phyloP scores from a whole-genome alignment of 352 stramenopile species.

The Pythium scleroteichum region DNA sequence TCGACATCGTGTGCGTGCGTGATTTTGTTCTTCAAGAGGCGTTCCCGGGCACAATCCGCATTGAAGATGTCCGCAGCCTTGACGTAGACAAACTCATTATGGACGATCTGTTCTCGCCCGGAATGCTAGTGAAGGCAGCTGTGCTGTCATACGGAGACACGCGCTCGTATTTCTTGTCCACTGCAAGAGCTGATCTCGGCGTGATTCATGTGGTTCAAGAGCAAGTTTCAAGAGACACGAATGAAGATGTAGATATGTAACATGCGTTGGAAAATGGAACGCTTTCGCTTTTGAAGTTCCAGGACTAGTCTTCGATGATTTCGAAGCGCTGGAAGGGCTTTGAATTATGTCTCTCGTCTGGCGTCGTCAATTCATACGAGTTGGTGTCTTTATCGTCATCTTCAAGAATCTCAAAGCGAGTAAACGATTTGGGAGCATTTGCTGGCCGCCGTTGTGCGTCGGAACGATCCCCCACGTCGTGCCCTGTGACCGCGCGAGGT shows the following conservation, averaged over 20 bases:
- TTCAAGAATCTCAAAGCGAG: slow-evolving; percentile 67
- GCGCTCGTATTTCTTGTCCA: slow-evolving; percentile 85
- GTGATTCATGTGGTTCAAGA: slow-evolving; percentile 50
- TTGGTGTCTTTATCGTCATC: slow-evolving; percentile 40
- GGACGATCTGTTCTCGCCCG: slow-evolving; percentile 71
- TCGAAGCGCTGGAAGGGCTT: slow-evolving; percentile 66
- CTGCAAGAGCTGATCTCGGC: slow-evolving; percentile 65
- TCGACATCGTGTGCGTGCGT: slow-evolving; percentile 75
- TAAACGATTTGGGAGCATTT: slow-evolving; percentile 37
- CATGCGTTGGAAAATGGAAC: too few relatives aligned
- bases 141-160: slow-evolving; percentile 87
- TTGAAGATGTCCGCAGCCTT: slow-evolving; percentile 78
- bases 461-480: background rate
- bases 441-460: background rate
- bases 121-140: slow-evolving; percentile 70
- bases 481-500: slow-evolving; percentile 6
- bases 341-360: slow-evolving; percentile 30
- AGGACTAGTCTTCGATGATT: slow-evolving; percentile 59
- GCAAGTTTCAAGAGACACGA: slow-evolving; percentile 26
- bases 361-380: slow-evolving; percentile 8
- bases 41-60: slow-evolving; percentile 76
- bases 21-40: slow-evolving; percentile 75
- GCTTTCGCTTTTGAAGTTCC: background rate
- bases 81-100: slow-evolving; percentile 84
- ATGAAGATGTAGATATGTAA: slow-evolving; percentile 28